Percentiles rank a stretch among this genome's conserved stretches.
Evolutionary conservation across 1,284 basidiomycete species (phyloP).

Genomic region (Ceratorhiza oryzae-sativae): DNA sequence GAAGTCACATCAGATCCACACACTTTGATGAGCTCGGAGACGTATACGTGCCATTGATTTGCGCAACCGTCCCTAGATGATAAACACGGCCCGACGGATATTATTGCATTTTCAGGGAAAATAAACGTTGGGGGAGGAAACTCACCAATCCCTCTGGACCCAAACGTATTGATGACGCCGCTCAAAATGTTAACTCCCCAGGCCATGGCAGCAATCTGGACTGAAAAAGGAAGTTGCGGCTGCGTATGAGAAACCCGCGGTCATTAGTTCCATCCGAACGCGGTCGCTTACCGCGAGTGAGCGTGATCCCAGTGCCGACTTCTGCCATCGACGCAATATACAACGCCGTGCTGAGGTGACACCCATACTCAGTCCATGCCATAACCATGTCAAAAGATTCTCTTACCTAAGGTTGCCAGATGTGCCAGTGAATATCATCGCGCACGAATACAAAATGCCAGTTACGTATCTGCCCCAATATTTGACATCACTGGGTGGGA

Average conservation of each 20-base stretch:
- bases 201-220: constrained; percentile 60
- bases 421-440: constrained; percentile 67
- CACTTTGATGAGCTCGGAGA: not conserved
- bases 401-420: constrained; percentile 63
- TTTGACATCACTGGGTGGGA: constrained; percentile 17
- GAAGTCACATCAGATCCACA: not conserved
- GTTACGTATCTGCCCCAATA: constrained; percentile 55
- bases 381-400: not conserved
- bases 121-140: constrained; percentile 42
- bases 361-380: not conserved
- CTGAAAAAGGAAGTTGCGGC: not conserved
- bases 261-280: constrained; percentile 46
- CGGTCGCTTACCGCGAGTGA: constrained; percentile 51
- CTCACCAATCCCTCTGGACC: constrained; percentile 68
- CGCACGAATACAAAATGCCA: constrained; percentile 67
- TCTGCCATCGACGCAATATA: constrained; percentile 64
- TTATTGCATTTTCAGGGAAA: constrained; percentile 52
- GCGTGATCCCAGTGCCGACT: constrained; percentile 56
- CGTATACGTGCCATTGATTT: constrained; percentile 18
- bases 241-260: not conserved
- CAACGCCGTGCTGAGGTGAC: constrained; percentile 56
- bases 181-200: constrained; percentile 66
- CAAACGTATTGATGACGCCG: constrained; percentile 62
- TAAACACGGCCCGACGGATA: constrained; percentile 16
- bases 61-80: constrained; percentile 29